Base-by-base conservation (phyloP, 306 rosid species). In the Glycine soja region DNA sequence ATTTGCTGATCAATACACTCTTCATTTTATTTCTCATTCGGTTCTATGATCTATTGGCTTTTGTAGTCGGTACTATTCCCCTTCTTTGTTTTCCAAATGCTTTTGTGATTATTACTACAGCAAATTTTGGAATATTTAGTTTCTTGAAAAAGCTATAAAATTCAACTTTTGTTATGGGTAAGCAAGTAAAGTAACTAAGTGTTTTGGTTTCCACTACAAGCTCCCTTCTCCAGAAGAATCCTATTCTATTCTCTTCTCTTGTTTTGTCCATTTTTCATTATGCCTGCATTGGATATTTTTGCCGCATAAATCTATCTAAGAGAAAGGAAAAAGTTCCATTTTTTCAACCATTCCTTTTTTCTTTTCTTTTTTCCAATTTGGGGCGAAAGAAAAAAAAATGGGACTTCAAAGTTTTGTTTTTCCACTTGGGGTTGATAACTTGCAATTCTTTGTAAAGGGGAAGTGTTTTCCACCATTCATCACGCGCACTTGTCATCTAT, bases 131-230 rank as follows among this genome's bases (percentile, higher is more conserved):
- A 24, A 15, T 50, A 12, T 43, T 73, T 43, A 40, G 57, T 45
- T 65, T 11, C 56, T 40, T 74, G 47, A 50, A 67, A 65, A 86
- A 24, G 30, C 30, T 24, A 24, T 24, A 24, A 24, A 61, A 2
- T 48, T 58, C 42, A 47, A 36, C 56, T 51, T 77, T 82, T 85
- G 46, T 66, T 67, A 46, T 10, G 69, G 73, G 50, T 64, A 8
- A 9, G 63, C 15, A 6, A 15, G 61, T 6, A 54, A 10, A 19
- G 69, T 36, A 64, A 36, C 43, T n/a, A 32, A 81, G 54, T 56
- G 18, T 16, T 65, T 46, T 58, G 14, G 14, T 67, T 56, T 75
- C 48, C 61, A 58, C 65, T 36, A 10, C 72, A 52, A 38, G 32
- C 45, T 42, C 8, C 74, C 57, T 57, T 75, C 58, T 70, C 45